Conservation (phyloP, 768 basidiomycete genomes). For the Leccinellum albellum region DNA sequence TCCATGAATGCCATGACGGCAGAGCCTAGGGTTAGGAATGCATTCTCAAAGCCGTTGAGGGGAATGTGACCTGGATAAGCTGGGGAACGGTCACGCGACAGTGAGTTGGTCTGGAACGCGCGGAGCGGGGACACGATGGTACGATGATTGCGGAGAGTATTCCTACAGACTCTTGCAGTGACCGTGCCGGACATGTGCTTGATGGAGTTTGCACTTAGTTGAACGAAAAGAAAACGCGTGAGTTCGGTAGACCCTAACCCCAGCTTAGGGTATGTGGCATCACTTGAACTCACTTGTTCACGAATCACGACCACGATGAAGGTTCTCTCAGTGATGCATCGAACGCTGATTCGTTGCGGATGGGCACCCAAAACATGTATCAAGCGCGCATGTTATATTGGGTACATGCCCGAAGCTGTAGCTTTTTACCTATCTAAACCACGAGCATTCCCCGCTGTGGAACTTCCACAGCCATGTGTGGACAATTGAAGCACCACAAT, state of each 20-base stretch:
- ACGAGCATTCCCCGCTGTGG: constrained; percentile 14
- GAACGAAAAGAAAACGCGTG: not conserved
- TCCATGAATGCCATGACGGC: constrained; percentile 78
- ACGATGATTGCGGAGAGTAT: not conserved
- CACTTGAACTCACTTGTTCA: not conserved
- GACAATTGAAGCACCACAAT: constrained; percentile 14
- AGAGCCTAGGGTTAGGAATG: constrained; percentile 81
- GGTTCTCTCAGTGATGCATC: not conserved
- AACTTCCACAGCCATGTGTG: constrained; percentile 18
- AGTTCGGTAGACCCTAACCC: constrained; percentile 14
- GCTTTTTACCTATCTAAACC: constrained; percentile 12
- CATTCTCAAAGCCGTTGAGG: constrained; percentile 77
- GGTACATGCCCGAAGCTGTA: constrained; percentile 1
- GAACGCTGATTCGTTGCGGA: not conserved
- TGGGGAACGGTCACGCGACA: constrained; percentile 28
- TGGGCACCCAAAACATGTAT: not conserved
- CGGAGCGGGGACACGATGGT: too few relatives aligned
- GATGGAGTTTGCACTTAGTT: too few relatives aligned
- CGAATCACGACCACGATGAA: not conserved
- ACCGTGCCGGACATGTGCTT: not conserved
- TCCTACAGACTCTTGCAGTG: not conserved
- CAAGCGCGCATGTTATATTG: not conserved
- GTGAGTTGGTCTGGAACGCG: constrained; percentile 10
- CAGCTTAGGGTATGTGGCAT: constrained; percentile 9
- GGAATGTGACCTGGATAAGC: constrained; percentile 81